phyloP scores from a whole-genome alignment of 2,329 filamentous ascomycete genomes.

The Eurotiales sp. region DNA sequence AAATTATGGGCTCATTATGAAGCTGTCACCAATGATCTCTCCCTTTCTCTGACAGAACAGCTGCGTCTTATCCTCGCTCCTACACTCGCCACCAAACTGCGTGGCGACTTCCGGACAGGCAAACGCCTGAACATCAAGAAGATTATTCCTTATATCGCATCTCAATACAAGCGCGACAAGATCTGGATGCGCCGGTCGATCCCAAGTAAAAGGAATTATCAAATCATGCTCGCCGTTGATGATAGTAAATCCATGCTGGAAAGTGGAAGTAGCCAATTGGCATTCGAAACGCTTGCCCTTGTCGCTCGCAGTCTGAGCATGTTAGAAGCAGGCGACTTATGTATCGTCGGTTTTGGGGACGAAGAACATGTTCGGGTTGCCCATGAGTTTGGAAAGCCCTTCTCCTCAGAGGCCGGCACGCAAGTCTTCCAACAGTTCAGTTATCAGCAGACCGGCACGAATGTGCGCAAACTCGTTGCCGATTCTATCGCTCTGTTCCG shows the following conservation, averaged over 20 bases:
- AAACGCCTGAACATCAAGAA: conserved; percentile 99
- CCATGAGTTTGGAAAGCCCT: conserved; percentile 78
- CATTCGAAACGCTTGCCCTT: conserved; percentile 91
- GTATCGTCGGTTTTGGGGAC: conserved; percentile 83
- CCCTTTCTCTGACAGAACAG: conserved; percentile 86
- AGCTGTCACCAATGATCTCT: conserved; percentile 75
- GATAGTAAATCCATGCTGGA: conserved; percentile 94
- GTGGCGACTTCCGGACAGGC: conserved; percentile 92
- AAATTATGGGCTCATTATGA: conserved; percentile 84
- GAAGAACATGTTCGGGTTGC: conserved; percentile 69
- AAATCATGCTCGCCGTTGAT: conserved; percentile 95
- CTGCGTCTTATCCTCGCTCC: conserved; percentile 92
- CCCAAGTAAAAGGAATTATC: conserved; percentile 90
- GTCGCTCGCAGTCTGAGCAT: conserved; percentile 82
- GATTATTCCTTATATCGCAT: conserved; percentile 99
- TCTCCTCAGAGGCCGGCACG: conserved; percentile 76
- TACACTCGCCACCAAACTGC: conserved; percentile 91
- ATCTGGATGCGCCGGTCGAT: conserved; percentile 97
- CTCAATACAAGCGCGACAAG: conserved; percentile 97
- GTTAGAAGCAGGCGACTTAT: conserved; percentile 93
- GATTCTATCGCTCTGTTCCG: conserved; percentile 79
- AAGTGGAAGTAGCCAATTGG: conserved; percentile 68
- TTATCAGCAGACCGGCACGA: conserved; percentile 81
- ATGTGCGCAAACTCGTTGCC: conserved; percentile 74
- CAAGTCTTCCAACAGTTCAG: conserved; percentile 78